Percentiles rank a stretch among this genome's conserved stretches.
These are phyloP conservation scores for Waltergamsia citrina DNA, from an alignment of 2,329 filamentous ascomycete species.

Conservation along the genomic window DNA sequence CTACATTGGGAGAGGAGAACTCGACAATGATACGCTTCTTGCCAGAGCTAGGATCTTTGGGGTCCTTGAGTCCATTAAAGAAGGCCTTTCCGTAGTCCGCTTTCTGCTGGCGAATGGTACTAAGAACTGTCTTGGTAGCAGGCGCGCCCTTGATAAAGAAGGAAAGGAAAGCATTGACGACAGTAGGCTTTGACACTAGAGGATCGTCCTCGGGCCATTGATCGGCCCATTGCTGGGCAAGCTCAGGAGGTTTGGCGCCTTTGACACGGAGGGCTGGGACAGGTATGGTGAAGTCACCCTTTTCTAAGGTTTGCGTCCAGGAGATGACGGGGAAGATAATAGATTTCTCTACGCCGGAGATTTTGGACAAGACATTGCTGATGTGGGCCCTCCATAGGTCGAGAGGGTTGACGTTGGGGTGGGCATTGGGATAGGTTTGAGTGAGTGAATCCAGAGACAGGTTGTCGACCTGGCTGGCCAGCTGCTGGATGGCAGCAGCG, in stretches of 20 bases:
- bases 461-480: conserved; percentile 8
- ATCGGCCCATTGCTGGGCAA: conserved; percentile 50
- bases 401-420: conserved; percentile 63
- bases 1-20: conserved; percentile 80
- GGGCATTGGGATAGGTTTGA: conserved; percentile 39
- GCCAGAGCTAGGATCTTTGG: conserved; percentile 47
- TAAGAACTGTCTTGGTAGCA: conserved; percentile 57
- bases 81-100: conserved; percentile 46
- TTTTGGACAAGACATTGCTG: conserved; percentile 54
- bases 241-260: conserved; percentile 54
- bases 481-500: conserved; percentile 6
- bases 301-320: conserved; percentile 72
- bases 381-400: conserved; percentile 76
- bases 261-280: conserved; percentile 74
- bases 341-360: conserved; percentile 60
- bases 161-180: conserved; percentile 60
- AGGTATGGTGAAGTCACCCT: conserved; percentile 72
- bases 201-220: conserved; percentile 68
- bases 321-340: conserved; percentile 68
- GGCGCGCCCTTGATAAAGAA: conserved; percentile 72
- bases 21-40: conserved; percentile 65
- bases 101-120: conserved; percentile 56
- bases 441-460: conserved; percentile 8
- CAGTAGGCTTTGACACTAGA: conserved; percentile 60
- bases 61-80: conserved; percentile 50